Conservation (phyloP, 805 yeast genomes). For the Pichia sporocuriosa region DNA sequence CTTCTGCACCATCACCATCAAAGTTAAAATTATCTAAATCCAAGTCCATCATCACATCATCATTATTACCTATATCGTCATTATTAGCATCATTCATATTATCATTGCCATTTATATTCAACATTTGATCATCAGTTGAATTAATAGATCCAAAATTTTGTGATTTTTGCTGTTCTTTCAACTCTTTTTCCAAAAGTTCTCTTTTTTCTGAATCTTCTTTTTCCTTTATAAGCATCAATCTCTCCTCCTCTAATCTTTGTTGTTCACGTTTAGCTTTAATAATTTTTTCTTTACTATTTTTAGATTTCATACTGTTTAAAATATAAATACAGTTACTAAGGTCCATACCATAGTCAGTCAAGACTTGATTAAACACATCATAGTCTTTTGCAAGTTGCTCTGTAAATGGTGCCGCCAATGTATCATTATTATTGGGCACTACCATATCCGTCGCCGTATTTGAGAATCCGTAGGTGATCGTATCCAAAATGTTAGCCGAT, state of each 20-base stretch:
- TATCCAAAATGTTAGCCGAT: constrained; percentile 29
- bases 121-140: neutral
- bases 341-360: constrained; percentile 26
- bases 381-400: constrained; percentile 22
- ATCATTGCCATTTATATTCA: neutral
- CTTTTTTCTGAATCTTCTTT: constrained; percentile 3
- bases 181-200: constrained; percentile 9
- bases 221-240: neutral
- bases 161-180: constrained; percentile 1
- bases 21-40: constrained; percentile 26
- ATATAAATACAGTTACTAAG: constrained; percentile 25
- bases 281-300: constrained; percentile 23
- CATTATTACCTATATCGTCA: neutral
- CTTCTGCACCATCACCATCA: constrained; percentile 8
- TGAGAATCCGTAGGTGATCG: constrained; percentile 23
- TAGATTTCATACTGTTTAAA: constrained; percentile 23
- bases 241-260: constrained; percentile 15
- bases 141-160: neutral
- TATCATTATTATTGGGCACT: constrained; percentile 26
- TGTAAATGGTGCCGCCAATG: constrained; percentile 23
- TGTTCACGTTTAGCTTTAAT: constrained; percentile 20
- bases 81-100: neutral
- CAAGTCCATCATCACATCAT: constrained; percentile 24
- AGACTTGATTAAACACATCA: constrained; percentile 23
- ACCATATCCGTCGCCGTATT: constrained; percentile 21